Base-by-base conservation (phyloP, 345 rosid species). In the Boechera retrofracta region DNA sequence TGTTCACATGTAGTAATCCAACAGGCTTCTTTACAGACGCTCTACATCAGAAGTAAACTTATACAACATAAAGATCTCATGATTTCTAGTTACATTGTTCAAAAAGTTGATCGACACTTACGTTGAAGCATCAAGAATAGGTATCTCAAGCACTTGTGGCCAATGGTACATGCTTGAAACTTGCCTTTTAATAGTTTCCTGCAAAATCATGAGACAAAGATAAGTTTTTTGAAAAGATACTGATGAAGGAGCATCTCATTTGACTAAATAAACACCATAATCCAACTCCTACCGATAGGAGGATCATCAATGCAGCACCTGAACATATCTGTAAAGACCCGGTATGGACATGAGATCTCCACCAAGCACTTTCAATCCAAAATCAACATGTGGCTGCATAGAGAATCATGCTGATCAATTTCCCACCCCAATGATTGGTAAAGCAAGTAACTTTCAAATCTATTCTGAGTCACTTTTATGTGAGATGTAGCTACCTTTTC, bases 261-360 rank as follows among this genome's bases (percentile, higher is more conserved):
- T 16, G 61, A 45, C 33, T 35, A 51, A n/a, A 18, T 35, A 51
- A 58, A 68, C 51, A 72, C 48, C 71, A 31, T 47, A 53, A 64
- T 71, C 56, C 60, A 45, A 52, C 80, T 75, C 84, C 84, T 80
- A 83, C 75, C 51, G 54, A 78, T 52, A 63, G 41, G 79, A 83
- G 78, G 78, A 77, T 82, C 78, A 82, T 77, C 85, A 75, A 81
- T 81, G 72, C 41, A 91, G 86, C 88, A 91, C 97, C 97, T 91
- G 97, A 87, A 91, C 84, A 70, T 85, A 82, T 56, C 81, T 88
- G 84, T 89, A 89, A 66, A 91, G 86, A 64, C 91, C 92, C 0
- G 94, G 94, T 76, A 91, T 87, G 39, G 97, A 86, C 94, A 91
- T 91, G 71, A 91, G 55, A 82, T 91, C 97, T 41, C 92, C 97